Percentiles rank a stretch among this genome's conserved stretches.
Conservation (phyloP, 2,329 filamentous ascomycete genomes). For the Trichoderma oligosporum region DNA sequence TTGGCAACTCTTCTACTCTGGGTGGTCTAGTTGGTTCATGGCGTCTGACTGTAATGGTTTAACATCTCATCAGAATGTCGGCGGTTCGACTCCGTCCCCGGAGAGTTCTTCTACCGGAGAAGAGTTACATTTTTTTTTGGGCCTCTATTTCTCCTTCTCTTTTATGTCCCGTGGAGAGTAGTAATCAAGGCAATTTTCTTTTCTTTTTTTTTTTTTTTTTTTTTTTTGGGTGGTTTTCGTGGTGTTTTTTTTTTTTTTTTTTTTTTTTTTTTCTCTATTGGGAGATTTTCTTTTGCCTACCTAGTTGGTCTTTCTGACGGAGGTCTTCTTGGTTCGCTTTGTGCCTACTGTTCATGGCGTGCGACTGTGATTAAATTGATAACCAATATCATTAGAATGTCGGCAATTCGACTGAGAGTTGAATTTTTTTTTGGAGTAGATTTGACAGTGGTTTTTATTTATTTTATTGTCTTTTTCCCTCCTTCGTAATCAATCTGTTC, state of each 20-base stretch:
- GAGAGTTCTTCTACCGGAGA: constrained; percentile 25
- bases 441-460: neutral
- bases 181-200: constrained; percentile 17
- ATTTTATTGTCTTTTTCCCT: neutral
- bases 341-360: constrained; percentile 26
- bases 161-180: neutral
- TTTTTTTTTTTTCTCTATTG: neutral
- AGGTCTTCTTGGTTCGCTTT: neutral
- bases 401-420: constrained; percentile 30
- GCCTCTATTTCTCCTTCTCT: neutral
- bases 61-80: constrained; percentile 28
- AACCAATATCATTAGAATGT: constrained; percentile 26
- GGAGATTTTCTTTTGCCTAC: neutral
- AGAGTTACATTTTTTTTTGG: constrained; percentile 18
- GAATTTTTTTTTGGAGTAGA: constrained; percentile 15
- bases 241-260: neutral
- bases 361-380: constrained; percentile 28
- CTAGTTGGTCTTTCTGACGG: neutral
- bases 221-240: no score
- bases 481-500: no score
- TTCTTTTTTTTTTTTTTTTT: neutral
- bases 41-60: constrained; percentile 30
- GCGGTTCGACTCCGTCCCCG: constrained; percentile 31
- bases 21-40: constrained; percentile 32
- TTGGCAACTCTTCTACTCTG: constrained; percentile 22